Evolutionary conservation across 1,284 basidiomycete genomes (phyloP), one percentile per base, ranked within the genome.

Genomic region (Marasmius sp.): DNA sequence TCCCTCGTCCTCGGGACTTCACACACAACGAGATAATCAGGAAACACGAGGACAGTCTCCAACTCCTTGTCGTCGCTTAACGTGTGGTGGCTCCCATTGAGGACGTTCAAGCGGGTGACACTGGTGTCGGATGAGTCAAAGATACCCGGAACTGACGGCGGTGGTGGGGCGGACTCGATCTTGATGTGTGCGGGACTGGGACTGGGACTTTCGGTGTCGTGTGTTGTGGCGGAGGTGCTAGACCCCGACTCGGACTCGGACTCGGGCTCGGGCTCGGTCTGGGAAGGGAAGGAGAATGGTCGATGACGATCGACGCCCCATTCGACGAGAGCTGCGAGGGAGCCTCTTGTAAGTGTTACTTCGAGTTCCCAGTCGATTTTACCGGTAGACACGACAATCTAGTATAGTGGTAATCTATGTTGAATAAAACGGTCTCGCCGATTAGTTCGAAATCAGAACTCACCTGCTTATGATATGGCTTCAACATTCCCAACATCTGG

Each of bases 301-400:
- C 64, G 33, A 16, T 33, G 52, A n/a, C 45, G 45, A 58, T 69
- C 62, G 58, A 74, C 71, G 16, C 78, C 77, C 34, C 76, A 70
- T 56, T 73, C 72, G 59, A 95, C 74, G 66, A 86, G 79, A 34
- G 86, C 79, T 12, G 93, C 90, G 38, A 95, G 85, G 9, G 89
- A 85, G 63, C 82, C 85, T 45, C 81, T 75, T 20, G 82, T 87
- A 61, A 87, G 83, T 12, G 89, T 88, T 63, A 96, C 85, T 58
- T 94, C 88, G 45, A 81, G 81, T 43, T 85, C 83, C 95, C 94
- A 97, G 75, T 97, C 93, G 33, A 86, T 83, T 77, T 92, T 89
- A 14, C 93, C 94, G 0, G 94, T 96, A 1, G 93, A 95, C 59
- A 97, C 92, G 36, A 96, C 81, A 38, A 94, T 81, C 88, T 93